Evolutionary conservation across 2,329 filamentous ascomycete species (phyloP).

Genomic region (Aureobasidium sp.): DNA sequence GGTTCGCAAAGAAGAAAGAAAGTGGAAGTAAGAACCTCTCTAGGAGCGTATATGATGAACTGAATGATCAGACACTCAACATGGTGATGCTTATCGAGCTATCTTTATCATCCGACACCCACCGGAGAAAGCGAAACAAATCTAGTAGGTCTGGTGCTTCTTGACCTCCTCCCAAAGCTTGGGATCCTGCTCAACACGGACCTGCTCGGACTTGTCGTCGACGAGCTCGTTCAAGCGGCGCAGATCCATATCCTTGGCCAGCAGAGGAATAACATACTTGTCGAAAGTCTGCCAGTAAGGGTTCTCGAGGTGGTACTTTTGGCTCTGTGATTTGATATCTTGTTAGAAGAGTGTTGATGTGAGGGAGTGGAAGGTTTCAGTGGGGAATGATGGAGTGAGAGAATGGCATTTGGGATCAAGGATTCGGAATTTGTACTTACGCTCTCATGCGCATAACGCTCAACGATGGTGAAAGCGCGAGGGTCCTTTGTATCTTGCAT

Average conservation of each 20-base stretch:
- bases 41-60: too few species aligned
- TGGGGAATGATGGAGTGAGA: too few species aligned
- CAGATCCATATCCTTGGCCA: slow-evolving; percentile 62
- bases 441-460: slow-evolving; percentile 59
- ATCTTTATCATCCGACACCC: too few species aligned
- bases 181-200: slow-evolving; percentile 26
- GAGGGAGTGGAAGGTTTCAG: slow-evolving; percentile 19
- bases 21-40: too few species aligned
- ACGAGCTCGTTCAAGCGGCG: slow-evolving; percentile 55
- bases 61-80: too few species aligned
- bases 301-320: slow-evolving; percentile 45
- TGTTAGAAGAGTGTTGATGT: not conserved
- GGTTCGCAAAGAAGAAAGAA: too few species aligned
- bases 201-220: slow-evolving; percentile 41
- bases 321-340: slow-evolving; percentile 21
- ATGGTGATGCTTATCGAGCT: too few species aligned
- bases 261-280: slow-evolving; percentile 59
- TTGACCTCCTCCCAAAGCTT: slow-evolving; percentile 27
- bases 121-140: too few species aligned
- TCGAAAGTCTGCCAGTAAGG: slow-evolving; percentile 71
- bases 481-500: slow-evolving; percentile 65
- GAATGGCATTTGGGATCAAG: too few species aligned
- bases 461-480: slow-evolving; percentile 65
- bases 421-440: too few species aligned
- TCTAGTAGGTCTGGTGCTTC: slow-evolving; percentile 25